Percentiles rank a stretch among this genome's conserved stretches.
These are phyloP conservation scores for Cryptosporidium sp. DNA, from an alignment of 169 alveolate genomes.

Conservation along the genomic window DNA sequence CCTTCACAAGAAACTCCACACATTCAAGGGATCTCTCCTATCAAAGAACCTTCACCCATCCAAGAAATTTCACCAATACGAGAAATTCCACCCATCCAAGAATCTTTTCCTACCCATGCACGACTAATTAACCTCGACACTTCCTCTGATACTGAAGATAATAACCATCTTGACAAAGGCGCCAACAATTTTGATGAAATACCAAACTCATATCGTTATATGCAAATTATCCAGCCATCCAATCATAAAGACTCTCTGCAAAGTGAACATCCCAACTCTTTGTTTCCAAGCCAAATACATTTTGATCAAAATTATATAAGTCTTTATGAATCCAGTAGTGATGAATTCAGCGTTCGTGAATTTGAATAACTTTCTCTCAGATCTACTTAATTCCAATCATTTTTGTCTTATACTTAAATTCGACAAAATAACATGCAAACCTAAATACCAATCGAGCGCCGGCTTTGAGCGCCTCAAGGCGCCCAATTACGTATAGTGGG, in stretches of 20 bases:
- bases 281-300: not conserved
- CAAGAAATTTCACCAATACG: not conserved
- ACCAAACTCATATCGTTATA: not conserved
- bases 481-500: constrained; percentile 18
- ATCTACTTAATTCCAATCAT: not conserved
- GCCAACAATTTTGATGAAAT: not conserved
- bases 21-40: not conserved
- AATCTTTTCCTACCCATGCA: not conserved
- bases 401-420: not conserved
- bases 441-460: not conserved
- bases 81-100: not conserved
- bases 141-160: not conserved
- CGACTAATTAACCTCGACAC: not conserved
- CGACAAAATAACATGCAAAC: constrained; percentile 4
- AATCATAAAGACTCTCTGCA: not conserved
- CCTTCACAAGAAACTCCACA: not conserved
- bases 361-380: not conserved
- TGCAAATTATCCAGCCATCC: not conserved
- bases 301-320: not conserved
- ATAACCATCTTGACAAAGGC: not conserved
- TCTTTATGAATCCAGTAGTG: constrained; percentile 12
- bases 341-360: not conserved
- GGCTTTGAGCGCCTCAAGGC: not conserved
- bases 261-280: not conserved
- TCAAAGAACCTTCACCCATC: not conserved